Evolutionary conservation across 1,139 yeast species (phyloP).

Genomic region (Blastobotrys arbuscula): DNA sequence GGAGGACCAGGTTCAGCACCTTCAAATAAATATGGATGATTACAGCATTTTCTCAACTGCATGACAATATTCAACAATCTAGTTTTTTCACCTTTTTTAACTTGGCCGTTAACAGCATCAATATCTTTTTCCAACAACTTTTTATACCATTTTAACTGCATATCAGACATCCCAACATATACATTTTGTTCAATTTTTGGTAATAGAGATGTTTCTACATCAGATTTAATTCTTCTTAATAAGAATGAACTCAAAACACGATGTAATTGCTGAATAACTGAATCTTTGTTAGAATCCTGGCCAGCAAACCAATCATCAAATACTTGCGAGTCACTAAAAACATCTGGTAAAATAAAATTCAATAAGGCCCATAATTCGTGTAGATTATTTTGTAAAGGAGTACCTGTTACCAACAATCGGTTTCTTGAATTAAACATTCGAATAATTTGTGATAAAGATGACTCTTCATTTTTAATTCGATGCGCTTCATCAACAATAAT

Average conservation of each 20-base stretch:
- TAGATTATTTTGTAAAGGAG: constrained; percentile 89
- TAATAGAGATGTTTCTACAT: constrained; percentile 82
- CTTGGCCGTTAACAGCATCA: constrained; percentile 92
- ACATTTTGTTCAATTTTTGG: constrained; percentile 89
- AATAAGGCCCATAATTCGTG: constrained; percentile 95
- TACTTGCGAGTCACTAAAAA: constrained; percentile 82
- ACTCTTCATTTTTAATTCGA: constrained; percentile 89
- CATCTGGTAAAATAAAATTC: constrained; percentile 88
- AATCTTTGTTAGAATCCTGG: constrained; percentile 53
- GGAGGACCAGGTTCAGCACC: constrained; percentile 99
- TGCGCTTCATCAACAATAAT: constrained; percentile 96
- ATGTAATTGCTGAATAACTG: constrained; percentile 78
- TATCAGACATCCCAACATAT: constrained; percentile 89
- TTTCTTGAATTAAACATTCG: constrained; percentile 80
- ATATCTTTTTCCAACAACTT: constrained; percentile 85
- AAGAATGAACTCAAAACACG: constrained; percentile 82
- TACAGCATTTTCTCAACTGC: constrained; percentile 95
- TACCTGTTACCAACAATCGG: constrained; percentile 85
- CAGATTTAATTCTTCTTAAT: constrained; percentile 82
- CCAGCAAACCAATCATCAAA: constrained; percentile 85
- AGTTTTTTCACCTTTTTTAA: constrained; percentile 85
- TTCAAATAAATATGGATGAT: constrained; percentile 93
- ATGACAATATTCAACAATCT: constrained; percentile 86
- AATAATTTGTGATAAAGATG: constrained; percentile 82
- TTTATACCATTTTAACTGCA: constrained; percentile 92